Conservation (phyloP, 2,329 filamentous ascomycete species). For the Dryadomyces sulphureus region DNA sequence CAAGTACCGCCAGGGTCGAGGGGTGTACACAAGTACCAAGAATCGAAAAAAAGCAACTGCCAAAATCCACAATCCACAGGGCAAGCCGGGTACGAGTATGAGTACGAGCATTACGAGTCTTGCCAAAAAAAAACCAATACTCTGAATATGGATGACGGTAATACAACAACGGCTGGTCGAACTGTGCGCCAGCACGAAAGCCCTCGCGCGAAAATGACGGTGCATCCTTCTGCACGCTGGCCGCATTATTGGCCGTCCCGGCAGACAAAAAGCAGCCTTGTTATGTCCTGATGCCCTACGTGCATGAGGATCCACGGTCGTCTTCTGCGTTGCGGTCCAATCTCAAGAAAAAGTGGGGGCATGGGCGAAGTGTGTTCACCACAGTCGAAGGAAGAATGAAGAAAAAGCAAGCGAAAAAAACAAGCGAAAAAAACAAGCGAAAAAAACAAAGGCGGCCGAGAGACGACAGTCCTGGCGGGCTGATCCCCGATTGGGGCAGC, state of each 20-base stretch:
- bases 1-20: background rate
- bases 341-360: background rate
- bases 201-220: background rate
- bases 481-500: background rate
- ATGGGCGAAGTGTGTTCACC: too few species aligned
- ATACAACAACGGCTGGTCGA: too few species aligned
- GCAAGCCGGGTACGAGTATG: too few species aligned
- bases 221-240: background rate
- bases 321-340: conserved; percentile 4
- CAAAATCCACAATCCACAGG: too few species aligned
- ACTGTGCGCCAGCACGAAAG: background rate
- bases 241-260: background rate
- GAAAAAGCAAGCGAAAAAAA: background rate
- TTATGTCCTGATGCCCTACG: conserved; percentile 3
- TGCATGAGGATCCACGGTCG: background rate
- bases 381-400: too few species aligned
- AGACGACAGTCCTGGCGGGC: background rate
- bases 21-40: background rate
- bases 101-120: too few species aligned
- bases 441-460: background rate
- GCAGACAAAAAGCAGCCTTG: background rate
- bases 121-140: background rate
- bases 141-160: too few species aligned
- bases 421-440: background rate
- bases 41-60: background rate